These are phyloP conservation scores for Pichia kudriavzevii DNA, from an alignment of 1,139 yeast species.

Conservation along the genomic window DNA sequence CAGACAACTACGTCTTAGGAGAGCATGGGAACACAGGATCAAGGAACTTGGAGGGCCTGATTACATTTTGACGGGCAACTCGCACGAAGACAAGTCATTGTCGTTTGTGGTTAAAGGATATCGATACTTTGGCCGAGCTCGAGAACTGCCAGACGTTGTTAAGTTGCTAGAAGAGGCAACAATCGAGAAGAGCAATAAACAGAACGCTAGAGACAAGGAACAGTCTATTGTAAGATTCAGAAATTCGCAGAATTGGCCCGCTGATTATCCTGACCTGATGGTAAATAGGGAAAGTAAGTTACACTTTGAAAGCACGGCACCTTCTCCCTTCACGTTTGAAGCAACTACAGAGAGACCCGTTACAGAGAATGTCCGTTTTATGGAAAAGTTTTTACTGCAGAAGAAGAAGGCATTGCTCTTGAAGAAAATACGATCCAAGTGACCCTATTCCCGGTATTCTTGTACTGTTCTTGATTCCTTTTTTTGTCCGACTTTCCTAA, in stretches of 20 bases:
- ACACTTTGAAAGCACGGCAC: no score
- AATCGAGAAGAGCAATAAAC: slow-evolving; percentile 19
- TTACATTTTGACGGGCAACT: slow-evolving; percentile 5
- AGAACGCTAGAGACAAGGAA: not conserved
- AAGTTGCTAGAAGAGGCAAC: slow-evolving; percentile 38
- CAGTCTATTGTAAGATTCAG: not conserved
- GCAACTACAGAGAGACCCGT: not conserved
- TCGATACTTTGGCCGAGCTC: slow-evolving; percentile 78
- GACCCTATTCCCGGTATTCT: no score
- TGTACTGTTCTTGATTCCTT: slow-evolving; percentile 1
- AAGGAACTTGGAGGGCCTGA: slow-evolving; percentile 66
- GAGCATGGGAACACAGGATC: slow-evolving; percentile 74
- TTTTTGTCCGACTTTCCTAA: no score
- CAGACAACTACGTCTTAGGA: slow-evolving; percentile 55
- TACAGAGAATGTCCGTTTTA: slow-evolving; percentile 1
- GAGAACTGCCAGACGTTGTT: slow-evolving; percentile 70
- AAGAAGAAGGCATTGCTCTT: slow-evolving; percentile 7
- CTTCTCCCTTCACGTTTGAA: no score
- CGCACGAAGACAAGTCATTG: slow-evolving; percentile 10
- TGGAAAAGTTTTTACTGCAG: slow-evolving; percentile 8
- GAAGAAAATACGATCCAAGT: slow-evolving; percentile 4
- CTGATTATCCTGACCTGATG: not conserved
- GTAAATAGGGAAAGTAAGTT: not conserved
- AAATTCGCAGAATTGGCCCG: slow-evolving; percentile 5
- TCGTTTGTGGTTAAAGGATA: slow-evolving; percentile 40